Percentiles rank a stretch among this genome's conserved stretches.
Evolutionary conservation across 2,329 filamentous ascomycete genomes (phyloP).

Genomic region (Xylariales sp.): DNA sequence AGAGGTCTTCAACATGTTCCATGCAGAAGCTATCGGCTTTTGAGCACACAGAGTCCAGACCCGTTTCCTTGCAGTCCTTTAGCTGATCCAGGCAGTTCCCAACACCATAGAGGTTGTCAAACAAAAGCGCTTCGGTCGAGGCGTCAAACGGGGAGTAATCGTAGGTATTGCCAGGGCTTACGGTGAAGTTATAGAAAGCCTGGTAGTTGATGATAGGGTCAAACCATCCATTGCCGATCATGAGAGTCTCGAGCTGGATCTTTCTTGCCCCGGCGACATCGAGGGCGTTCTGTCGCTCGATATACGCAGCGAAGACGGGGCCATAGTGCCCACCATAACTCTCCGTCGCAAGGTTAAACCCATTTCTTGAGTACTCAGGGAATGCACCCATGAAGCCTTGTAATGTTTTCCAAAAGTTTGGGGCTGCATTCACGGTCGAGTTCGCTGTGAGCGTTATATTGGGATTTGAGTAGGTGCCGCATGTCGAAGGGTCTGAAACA

Average conservation of each 20-base stretch:
- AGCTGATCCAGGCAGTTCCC: conserved; percentile 57
- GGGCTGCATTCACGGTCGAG: conserved; percentile 46
- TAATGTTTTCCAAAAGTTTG: conserved; percentile 56
- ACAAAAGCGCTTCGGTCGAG: conserved; percentile 43
- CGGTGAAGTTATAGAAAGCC: conserved; percentile 54
- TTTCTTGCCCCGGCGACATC: conserved; percentile 37
- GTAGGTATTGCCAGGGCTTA: conserved; percentile 53
- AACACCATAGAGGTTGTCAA: conserved; percentile 55
- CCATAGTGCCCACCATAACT: conserved; percentile 56
- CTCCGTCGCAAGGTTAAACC: conserved; percentile 52
- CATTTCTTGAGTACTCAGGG: conserved; percentile 42
- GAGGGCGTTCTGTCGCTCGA: conserved; percentile 40
- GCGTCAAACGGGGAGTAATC: conserved; percentile 48
- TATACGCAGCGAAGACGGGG: conserved; percentile 48
- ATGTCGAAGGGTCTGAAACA: conserved; percentile 32
- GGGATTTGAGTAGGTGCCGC: conserved; percentile 51
- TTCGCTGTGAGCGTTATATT: conserved; percentile 47
- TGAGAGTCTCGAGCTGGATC: conserved; percentile 43
- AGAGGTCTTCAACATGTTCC: conserved; percentile 45
- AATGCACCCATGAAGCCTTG: conserved; percentile 62
- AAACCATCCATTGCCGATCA: conserved; percentile 55
- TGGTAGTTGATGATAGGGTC: conserved; percentile 52
- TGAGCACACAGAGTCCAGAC: conserved; percentile 45
- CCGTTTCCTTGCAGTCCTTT: conserved; percentile 48
- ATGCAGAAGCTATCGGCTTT: conserved; percentile 53